phyloP scores from a whole-genome alignment of 345 rosid species.

The Salix viminalis region DNA sequence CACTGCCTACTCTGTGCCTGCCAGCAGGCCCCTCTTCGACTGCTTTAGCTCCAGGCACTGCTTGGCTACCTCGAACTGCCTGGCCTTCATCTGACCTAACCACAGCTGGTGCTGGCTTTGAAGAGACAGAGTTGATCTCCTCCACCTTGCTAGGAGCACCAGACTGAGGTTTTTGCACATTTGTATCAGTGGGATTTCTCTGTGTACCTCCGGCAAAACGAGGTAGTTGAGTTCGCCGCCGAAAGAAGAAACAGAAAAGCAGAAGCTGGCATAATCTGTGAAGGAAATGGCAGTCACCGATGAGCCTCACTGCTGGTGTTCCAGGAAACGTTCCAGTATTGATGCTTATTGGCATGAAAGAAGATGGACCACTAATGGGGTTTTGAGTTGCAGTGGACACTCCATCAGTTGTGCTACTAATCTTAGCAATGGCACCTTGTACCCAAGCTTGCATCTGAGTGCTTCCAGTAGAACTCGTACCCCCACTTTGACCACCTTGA shows the following conservation, averaged over 20 bases:
- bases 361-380: slow-evolving; percentile 73
- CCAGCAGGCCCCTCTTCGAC: slow-evolving; percentile 75
- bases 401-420: slow-evolving; percentile 80
- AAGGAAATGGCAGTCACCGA: slow-evolving; percentile 99
- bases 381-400: slow-evolving; percentile 56
- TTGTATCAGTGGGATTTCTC: slow-evolving; percentile 57
- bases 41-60: slow-evolving; percentile 66
- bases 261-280: slow-evolving; percentile 95
- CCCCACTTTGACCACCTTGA: slow-evolving; percentile 73
- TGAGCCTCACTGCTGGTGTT: slow-evolving; percentile 98
- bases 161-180: slow-evolving; percentile 66
- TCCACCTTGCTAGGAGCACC: slow-evolving; percentile 69
- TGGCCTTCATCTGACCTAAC: slow-evolving; percentile 70
- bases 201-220: slow-evolving; percentile 48
- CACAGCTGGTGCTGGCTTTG: slow-evolving; percentile 54
- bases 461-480: slow-evolving; percentile 81
- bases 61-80: slow-evolving; percentile 59
- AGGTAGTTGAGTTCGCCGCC: slow-evolving; percentile 67
- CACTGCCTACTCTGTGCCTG: slow-evolving; percentile 74
- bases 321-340: slow-evolving; percentile 99
- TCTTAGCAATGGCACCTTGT: slow-evolving; percentile 96
- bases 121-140: slow-evolving; percentile 61
- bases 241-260: slow-evolving; percentile 89
- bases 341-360: slow-evolving; percentile 95
- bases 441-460: slow-evolving; percentile 99